These are phyloP conservation scores for Orbilia quercus DNA, from an alignment of 2,329 filamentous ascomycete species.

Conservation along the genomic window DNA sequence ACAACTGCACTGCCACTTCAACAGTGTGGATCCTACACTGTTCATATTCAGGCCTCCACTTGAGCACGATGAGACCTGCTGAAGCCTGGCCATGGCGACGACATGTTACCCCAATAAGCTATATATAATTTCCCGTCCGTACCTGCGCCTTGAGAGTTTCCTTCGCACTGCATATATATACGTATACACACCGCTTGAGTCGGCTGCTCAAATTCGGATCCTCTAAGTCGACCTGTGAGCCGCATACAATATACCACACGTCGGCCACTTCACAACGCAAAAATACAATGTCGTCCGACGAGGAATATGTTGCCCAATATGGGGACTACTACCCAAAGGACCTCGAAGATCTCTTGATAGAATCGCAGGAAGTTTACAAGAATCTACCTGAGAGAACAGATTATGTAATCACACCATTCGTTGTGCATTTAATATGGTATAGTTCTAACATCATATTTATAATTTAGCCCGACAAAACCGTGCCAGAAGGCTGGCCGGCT, in stretches of 20 bases:
- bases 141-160: no score
- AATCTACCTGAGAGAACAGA: conserved; percentile 26
- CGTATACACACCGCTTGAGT: no score
- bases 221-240: no score
- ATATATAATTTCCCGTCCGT: no score
- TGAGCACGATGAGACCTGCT: no score
- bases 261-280: not conserved
- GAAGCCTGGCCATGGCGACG: no score
- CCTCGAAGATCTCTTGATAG: conserved; percentile 24
- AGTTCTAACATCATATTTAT: not conserved
- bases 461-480: conserved; percentile 42
- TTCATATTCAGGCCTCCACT: no score
- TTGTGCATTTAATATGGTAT: not conserved
- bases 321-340: conserved; percentile 47
- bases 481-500: conserved; percentile 44
- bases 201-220: no score
- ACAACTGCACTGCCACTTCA: not conserved
- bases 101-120: not conserved
- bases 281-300: conserved; percentile 2
- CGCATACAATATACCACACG: not conserved
- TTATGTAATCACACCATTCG: conserved; percentile 24
- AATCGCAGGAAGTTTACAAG: conserved; percentile 38
- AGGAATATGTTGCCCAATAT: conserved; percentile 20
- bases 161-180: no score
- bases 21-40: not conserved